Evolutionary conservation across 2,329 filamentous ascomycete genomes (phyloP).

Genomic region (Paraphoma chrysanthemicola): DNA sequence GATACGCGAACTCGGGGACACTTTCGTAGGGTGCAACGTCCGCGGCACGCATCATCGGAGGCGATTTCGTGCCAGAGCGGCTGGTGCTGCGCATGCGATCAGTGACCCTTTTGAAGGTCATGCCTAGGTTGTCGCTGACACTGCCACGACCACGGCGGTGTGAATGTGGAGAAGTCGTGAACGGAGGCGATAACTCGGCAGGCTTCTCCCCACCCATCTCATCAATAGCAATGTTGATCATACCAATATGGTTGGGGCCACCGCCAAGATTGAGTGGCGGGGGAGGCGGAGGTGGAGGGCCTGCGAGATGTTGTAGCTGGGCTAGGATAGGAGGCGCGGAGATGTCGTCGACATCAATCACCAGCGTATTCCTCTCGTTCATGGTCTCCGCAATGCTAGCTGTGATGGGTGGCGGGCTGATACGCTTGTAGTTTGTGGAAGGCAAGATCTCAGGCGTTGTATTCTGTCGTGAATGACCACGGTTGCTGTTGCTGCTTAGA

Average conservation of each 20-base stretch:
- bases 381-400: constrained; percentile 64
- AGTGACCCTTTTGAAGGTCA: constrained; percentile 55
- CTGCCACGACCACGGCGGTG: constrained; percentile 63
- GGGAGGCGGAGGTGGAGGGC: constrained; percentile 55
- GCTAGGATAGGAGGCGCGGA: constrained; percentile 60
- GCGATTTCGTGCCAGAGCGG: constrained; percentile 59
- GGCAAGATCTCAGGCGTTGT: constrained; percentile 49
- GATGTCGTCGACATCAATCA: constrained; percentile 50
- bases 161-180: constrained; percentile 47
- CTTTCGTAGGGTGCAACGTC: constrained; percentile 54
- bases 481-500: constrained; percentile 35
- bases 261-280: constrained; percentile 27
- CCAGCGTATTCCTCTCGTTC: constrained; percentile 52
- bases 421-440: constrained; percentile 46
- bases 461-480: constrained; percentile 51
- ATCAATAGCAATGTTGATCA: constrained; percentile 57
- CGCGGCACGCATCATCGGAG: constrained; percentile 43
- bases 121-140: constrained; percentile 65
- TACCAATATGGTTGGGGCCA: constrained; percentile 37
- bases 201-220: constrained; percentile 40
- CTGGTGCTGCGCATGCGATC: constrained; percentile 66
- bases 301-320: constrained; percentile 67
- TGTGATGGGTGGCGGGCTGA: constrained; percentile 51
- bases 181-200: constrained; percentile 34
- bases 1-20: constrained; percentile 44